Evolutionary conservation across 805 yeast genomes (phyloP), one percentile per base, ranked within the genome.

Genomic region (Cyberlindnera meyerae): DNA sequence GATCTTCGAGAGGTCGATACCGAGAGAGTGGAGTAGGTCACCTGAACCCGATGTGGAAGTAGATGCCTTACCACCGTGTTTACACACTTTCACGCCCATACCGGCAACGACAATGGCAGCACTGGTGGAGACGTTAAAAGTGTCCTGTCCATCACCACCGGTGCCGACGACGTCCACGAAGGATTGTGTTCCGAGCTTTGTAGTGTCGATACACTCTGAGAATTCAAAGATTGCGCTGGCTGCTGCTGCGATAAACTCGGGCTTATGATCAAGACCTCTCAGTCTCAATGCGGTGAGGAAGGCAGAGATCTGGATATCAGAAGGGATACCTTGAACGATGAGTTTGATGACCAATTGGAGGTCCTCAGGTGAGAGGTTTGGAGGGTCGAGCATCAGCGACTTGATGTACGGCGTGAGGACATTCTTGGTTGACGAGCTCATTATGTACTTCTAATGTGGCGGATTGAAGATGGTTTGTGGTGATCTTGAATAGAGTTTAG

Each of bases 61-160:
- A 0, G 96, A 79, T 0, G 98, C 97, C 52, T 93, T 90, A 11
- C 97, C 97, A 17, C 99, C 99, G 59, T 93, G 99, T 44, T 93
- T 93, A 55, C 95, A 85, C 13, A 93, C 81, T 16, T 75, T 73
- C 28, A 90, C 37, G 5, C 75, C 73, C 68, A 87, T 82, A 7
- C 98, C 99, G 0, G 97, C 86, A 0, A 88, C 93, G 3, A 93
- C 88, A 32, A 93, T 87, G 1, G 97, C 97, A 2, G 96, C 70
- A 3, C 97, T 85, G 0, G 98, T 93, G 12, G 95, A 82, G 3
- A 93, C 98, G 51, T 93, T 93, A 65, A 93, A 93, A 0, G 99
- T 93, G 57, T 93, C 82, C 55, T 93, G 96, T 2, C 96, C 96
- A 57, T 93, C 99, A 12, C 99, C 99, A 18, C 99, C 99, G 0